Conservation (phyloP, 2,329 filamentous ascomycete species). For the Epichloe baconii region DNA sequence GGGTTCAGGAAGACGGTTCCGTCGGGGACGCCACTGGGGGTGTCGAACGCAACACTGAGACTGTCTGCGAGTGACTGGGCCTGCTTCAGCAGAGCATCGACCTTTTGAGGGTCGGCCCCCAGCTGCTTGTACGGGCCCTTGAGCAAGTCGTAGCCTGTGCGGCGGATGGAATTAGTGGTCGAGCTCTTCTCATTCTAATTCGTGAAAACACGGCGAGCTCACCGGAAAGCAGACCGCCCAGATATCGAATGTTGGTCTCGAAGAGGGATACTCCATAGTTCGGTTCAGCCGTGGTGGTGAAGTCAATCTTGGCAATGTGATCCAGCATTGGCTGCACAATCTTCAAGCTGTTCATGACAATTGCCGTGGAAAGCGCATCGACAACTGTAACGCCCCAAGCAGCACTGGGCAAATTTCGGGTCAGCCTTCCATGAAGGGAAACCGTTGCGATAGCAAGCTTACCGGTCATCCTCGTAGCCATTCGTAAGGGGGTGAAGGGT, state of each 20-base stretch:
- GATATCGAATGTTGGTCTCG: slow-evolving; percentile 81
- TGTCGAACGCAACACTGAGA: slow-evolving; percentile 67
- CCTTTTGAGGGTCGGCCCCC: slow-evolving; percentile 25
- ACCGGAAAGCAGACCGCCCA: slow-evolving; percentile 69
- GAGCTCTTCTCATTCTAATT: background rate
- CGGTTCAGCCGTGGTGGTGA: slow-evolving; percentile 36
- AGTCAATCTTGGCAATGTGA: slow-evolving; percentile 59
- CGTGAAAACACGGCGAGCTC: background rate
- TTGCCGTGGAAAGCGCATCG: slow-evolving; percentile 67
- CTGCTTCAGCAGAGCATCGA: slow-evolving; percentile 52
- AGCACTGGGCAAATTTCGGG: slow-evolving; percentile 38
- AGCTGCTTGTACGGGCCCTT: slow-evolving; percentile 48
- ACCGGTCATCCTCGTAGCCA: slow-evolving; percentile 56
- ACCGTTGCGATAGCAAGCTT: slow-evolving; percentile 10
- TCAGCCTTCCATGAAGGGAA: background rate
- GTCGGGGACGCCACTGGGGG: slow-evolving; percentile 59
- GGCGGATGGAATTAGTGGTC: background rate
- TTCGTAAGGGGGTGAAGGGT: slow-evolving; percentile 59
- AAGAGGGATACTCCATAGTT: slow-evolving; percentile 58
- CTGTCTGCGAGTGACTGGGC: slow-evolving; percentile 56
- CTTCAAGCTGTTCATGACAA: slow-evolving; percentile 58
- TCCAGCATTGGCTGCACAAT: slow-evolving; percentile 60
- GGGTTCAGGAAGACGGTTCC: slow-evolving; percentile 52
- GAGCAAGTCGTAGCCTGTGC: slow-evolving; percentile 54
- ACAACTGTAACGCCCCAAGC: slow-evolving; percentile 76